Evolutionary conservation across 1,139 yeast species (phyloP).

Genomic region (Lodderomyces theae): DNA sequence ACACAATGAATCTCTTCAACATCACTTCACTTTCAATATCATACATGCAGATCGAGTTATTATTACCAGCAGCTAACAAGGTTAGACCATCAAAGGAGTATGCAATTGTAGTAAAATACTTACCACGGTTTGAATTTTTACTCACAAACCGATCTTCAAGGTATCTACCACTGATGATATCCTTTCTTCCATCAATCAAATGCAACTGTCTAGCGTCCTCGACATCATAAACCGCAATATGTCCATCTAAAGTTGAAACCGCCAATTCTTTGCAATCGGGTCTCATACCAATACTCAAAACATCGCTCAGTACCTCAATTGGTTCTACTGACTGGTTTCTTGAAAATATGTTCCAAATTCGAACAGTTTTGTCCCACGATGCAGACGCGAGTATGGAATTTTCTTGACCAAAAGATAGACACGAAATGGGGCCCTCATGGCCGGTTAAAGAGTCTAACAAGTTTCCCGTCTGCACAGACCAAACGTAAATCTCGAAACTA

Average conservation of each 20-base stretch:
- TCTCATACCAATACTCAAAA: slow-evolving; percentile 77
- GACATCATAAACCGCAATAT: slow-evolving; percentile 77
- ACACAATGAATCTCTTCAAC: slow-evolving; percentile 75
- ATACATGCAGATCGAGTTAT: slow-evolving; percentile 86
- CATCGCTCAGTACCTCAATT: slow-evolving; percentile 79
- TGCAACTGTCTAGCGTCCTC: slow-evolving; percentile 80
- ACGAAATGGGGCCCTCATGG: slow-evolving; percentile 94
- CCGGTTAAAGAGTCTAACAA: slow-evolving; percentile 83
- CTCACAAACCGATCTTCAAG: slow-evolving; percentile 78
- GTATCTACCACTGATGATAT: slow-evolving; percentile 85
- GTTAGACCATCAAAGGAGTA: slow-evolving; percentile 90
- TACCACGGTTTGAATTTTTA: slow-evolving; percentile 78
- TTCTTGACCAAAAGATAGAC: slow-evolving; percentile 81
- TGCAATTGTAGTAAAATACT: slow-evolving; percentile 74
- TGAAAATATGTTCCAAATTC: slow-evolving; percentile 91
- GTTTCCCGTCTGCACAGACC: slow-evolving; percentile 98
- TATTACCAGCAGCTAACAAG: slow-evolving; percentile 89
- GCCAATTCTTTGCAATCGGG: slow-evolving; percentile 93
- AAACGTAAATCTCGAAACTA: slow-evolving; percentile 84
- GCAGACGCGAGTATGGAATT: slow-evolving; percentile 81
- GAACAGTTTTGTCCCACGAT: slow-evolving; percentile 93
- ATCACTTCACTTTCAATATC: slow-evolving; percentile 87
- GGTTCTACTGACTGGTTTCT: slow-evolving; percentile 89
- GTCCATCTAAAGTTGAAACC: slow-evolving; percentile 87
- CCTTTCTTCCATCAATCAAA: slow-evolving; percentile 81